Percentiles rank a stretch among this genome's conserved stretches.
Evolutionary conservation across 2,329 filamentous ascomycete genomes (phyloP).

Genomic region (Ambrosiella xylebori): DNA sequence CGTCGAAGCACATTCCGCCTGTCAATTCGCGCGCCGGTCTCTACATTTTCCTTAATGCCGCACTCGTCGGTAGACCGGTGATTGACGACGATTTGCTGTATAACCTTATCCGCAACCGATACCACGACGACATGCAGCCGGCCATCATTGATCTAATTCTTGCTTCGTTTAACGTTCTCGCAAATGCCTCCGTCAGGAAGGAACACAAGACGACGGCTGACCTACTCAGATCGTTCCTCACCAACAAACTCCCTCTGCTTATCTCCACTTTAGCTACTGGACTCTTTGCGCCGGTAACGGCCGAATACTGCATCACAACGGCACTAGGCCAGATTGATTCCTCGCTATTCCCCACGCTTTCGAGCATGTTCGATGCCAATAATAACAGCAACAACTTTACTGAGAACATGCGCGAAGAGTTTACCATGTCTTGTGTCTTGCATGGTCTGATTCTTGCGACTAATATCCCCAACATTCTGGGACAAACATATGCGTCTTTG

Average conservation of each 20-base stretch:
- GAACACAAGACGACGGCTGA: slow-evolving; percentile 44
- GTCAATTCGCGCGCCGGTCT: slow-evolving; percentile 65
- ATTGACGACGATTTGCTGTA: slow-evolving; percentile 67
- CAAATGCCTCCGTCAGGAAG: slow-evolving; percentile 62
- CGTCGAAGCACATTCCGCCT: slow-evolving; percentile 46
- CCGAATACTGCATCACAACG: slow-evolving; percentile 52
- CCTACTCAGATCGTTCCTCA: slow-evolving; percentile 69
- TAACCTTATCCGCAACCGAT: slow-evolving; percentile 68
- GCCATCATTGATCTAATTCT: slow-evolving; percentile 70
- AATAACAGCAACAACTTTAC: slow-evolving; percentile 34
- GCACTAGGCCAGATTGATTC: slow-evolving; percentile 68
- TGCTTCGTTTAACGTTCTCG: slow-evolving; percentile 75
- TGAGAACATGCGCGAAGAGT: slow-evolving; percentile 48
- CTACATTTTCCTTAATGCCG: slow-evolving; percentile 70
- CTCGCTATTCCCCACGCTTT: slow-evolving; percentile 48
- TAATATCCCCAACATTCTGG: slow-evolving; percentile 63
- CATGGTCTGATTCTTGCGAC: slow-evolving; percentile 68
- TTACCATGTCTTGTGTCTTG: slow-evolving; percentile 77
- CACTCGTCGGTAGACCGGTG: slow-evolving; percentile 68
- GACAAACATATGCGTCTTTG: slow-evolving; percentile 66
- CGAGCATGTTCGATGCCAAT: slow-evolving; percentile 42
- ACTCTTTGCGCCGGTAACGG: slow-evolving; percentile 57
- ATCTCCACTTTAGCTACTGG: slow-evolving; percentile 39
- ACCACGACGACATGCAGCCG: slow-evolving; percentile 63
- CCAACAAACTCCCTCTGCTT: slow-evolving; percentile 45